A percentile compares a stretch with the other conserved stretches of the same genome.
These are phyloP conservation scores for Gossypium schwendimanii DNA, from an alignment of 441 rosid species.

Conservation along the genomic window DNA sequence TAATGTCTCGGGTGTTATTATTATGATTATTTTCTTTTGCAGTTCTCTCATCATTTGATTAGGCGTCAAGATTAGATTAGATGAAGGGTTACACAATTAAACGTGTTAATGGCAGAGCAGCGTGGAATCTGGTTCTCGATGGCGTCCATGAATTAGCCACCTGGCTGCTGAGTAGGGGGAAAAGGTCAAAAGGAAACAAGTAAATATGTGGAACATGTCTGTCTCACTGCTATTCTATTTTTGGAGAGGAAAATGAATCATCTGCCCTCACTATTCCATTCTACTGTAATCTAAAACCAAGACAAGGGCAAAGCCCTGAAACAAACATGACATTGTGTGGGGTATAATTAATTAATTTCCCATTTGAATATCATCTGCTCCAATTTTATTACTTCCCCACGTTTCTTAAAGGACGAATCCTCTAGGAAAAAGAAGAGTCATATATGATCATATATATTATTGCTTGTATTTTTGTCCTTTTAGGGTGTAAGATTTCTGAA, in stretches of 20 bases:
- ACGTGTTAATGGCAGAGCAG: not conserved
- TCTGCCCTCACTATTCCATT: not conserved
- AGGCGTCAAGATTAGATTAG: not conserved
- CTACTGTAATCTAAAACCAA: not conserved
- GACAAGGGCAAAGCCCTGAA: slow-evolving; percentile 24
- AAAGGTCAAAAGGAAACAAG: not conserved
- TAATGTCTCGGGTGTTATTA: not conserved
- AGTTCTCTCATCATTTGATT: not conserved
- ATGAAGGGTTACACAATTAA: not conserved
- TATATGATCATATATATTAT: no score
- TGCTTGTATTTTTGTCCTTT: no score
- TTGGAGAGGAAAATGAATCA: slow-evolving; percentile 17
- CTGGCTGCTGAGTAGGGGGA: no score
- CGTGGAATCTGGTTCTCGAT: no score
- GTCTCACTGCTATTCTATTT: slow-evolving; percentile 6
- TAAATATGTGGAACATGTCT: not conserved
- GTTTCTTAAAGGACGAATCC: no score
- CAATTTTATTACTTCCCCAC: no score
- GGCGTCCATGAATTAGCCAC: no score
- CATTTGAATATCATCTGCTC: no score
- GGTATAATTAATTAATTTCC: not conserved
- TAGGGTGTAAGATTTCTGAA: no score
- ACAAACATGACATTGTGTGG: slow-evolving; percentile 16
- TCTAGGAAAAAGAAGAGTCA: no score
- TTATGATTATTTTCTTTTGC: not conserved